phyloP scores from a whole-genome alignment of 495 filamentous ascomycete genomes.

The Neohortaea acidophila region DNA sequence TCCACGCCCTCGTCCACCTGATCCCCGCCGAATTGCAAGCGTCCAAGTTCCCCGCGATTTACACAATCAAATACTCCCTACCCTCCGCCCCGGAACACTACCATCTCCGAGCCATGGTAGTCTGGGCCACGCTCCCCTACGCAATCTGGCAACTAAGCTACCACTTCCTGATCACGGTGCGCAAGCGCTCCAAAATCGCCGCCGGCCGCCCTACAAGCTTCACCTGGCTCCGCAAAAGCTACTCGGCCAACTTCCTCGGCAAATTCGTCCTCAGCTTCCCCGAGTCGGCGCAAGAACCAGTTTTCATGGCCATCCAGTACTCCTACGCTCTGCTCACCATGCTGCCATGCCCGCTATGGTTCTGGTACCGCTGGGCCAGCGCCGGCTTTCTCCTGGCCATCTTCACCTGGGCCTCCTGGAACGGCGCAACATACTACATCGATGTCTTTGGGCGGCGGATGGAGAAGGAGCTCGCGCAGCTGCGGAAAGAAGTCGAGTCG shows the following conservation, averaged over 20 bases:
- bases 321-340: conserved; percentile 78
- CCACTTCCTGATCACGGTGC: conserved; percentile 85
- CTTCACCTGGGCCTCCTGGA: conserved; percentile 85
- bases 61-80: conserved; percentile 59
- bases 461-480: conserved; percentile 83
- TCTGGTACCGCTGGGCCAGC: conserved; percentile 73
- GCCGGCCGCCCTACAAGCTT: conserved; percentile 92
- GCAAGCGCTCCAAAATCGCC: conserved; percentile 83
- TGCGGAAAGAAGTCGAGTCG: conserved; percentile 77
- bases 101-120: conserved; percentile 64
- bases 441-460: conserved; percentile 93
- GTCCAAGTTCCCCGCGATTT: conserved; percentile 71
- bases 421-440: conserved; percentile 93
- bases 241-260: conserved; percentile 76
- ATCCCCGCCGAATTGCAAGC: conserved; percentile 47
- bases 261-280: conserved; percentile 69
- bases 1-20: conserved; percentile 85
- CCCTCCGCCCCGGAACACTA: conserved; percentile 62
- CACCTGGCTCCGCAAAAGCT: conserved; percentile 88
- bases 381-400: conserved; percentile 59
- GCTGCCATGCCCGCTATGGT: conserved; percentile 88
- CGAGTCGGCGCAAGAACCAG: conserved; percentile 58
- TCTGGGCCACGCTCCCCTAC: conserved; percentile 89
- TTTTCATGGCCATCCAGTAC: conserved; percentile 96
- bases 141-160: conserved; percentile 81